phyloP scores from a whole-genome alignment of 163 green algal species.

The Dunaliella salina region DNA sequence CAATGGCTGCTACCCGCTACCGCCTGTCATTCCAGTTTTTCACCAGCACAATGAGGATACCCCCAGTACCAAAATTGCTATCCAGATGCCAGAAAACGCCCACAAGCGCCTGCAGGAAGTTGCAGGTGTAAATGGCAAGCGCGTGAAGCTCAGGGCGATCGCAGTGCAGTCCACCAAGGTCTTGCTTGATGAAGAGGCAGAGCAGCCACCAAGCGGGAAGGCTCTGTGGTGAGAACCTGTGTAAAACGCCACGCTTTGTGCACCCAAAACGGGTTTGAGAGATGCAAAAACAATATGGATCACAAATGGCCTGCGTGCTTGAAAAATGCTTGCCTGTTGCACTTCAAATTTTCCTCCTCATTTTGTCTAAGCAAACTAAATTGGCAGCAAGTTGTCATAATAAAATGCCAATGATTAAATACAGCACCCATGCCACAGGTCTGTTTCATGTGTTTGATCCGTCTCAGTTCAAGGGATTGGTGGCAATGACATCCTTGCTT shows the following conservation, averaged over 20 bases:
- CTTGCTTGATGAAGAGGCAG: neutral
- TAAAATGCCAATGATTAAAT: no score
- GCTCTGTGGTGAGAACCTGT: neutral
- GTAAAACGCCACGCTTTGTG: no score
- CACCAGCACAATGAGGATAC: neutral
- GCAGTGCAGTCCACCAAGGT: neutral
- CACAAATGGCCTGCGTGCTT: no score
- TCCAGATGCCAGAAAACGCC: neutral
- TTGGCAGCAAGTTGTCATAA: no score
- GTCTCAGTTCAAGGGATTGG: no score
- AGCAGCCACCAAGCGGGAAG: neutral
- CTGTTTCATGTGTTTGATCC: no score
- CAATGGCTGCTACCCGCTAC: neutral
- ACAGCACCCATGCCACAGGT: no score
- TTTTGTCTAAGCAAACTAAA: no score
- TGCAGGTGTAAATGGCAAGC: neutral
- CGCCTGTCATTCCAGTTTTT: neutral
- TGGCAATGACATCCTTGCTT: neutral
- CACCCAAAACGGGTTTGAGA: no score
- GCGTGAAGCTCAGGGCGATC: neutral
- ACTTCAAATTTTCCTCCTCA: no score
- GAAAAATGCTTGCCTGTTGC: no score
- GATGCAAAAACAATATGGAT: no score
- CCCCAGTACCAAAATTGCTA: neutral
- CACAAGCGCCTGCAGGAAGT: neutral